Base-by-base conservation (phyloP, 768 basidiomycete genomes). In the Serendipita sp. region DNA sequence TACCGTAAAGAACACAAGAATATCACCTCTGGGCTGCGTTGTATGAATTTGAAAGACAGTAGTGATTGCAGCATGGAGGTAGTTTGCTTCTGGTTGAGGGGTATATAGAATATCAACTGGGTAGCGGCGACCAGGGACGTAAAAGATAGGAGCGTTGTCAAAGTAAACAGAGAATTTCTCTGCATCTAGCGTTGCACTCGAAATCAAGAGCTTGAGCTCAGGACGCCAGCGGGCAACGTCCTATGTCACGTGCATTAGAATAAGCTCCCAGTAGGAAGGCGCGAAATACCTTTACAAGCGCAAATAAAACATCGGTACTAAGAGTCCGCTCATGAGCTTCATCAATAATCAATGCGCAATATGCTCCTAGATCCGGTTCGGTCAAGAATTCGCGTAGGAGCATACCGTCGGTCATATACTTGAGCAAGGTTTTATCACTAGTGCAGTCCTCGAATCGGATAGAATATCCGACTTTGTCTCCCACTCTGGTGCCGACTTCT, bases 341-440 rank as follows among this genome's bases (percentile, higher is more conserved):
- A 73, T 99, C 96, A 70, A 99, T 98, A 70, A 99, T 93, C 70
- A 99, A 76, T 34, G 87, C 91, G 53, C 92, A 86, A 72, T 98
- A 99, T 3, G 91, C 91, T 13, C 91, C 95, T 63, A 99, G 75
- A 76, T 94, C 91, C 0, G 96, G 96, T 73, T 99, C 96, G 8
- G 96, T 98, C 70, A 99, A 76, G 74, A 98, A 98, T 74, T 98
- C 93, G 70, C 96, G 82, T 50, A 98, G 76, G 31, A 99, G 79
- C 96, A 99, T 98, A 37, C 96, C 96, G 71, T 99, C 96, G 48
- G 96, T 99, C 96, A 99, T 96, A 75, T 99, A 99, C 75, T 99
- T 98, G 71, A 99, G 79, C 48, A 94, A 87, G 3, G 96, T 99
- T 78, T 96, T 97, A 79, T 98, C 93, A 77, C 91, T 96, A 18